phyloP scores from a whole-genome alignment of 306 rosid species.

The Cicer cuneatum region DNA sequence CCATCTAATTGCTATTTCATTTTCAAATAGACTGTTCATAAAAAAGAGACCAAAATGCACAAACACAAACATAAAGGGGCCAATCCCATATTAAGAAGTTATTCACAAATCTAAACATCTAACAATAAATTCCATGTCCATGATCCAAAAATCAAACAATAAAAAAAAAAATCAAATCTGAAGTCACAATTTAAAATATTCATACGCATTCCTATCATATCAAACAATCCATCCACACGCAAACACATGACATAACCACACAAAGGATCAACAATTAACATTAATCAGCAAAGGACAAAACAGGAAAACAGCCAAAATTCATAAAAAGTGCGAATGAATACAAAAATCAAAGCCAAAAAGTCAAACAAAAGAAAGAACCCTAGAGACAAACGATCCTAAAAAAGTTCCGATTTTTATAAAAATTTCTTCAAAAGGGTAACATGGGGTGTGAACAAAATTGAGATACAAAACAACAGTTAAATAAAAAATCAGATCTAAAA shows the following conservation, averaged over 20 bases:
- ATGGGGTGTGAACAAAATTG: background rate
- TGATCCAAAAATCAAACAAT: constrained; percentile 28
- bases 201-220: background rate
- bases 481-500: constrained; percentile 42
- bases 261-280: constrained; percentile 22
- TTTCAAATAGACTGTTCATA: background rate
- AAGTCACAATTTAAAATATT: background rate
- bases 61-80: background rate
- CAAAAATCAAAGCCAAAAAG: constrained; percentile 38
- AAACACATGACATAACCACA: constrained; percentile 4
- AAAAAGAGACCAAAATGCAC: background rate
- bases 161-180: constrained; percentile 23
- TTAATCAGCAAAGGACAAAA: constrained; percentile 6
- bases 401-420: constrained; percentile 14
- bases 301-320: background rate
- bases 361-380: constrained; percentile 45
- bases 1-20: background rate
- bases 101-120: constrained; percentile 14
- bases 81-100: background rate
- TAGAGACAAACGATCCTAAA: constrained; percentile 26
- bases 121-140: constrained; percentile 9
- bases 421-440: background rate
- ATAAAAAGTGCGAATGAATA: background rate
- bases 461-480: background rate
- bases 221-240: constrained; percentile 13